Base-by-base conservation (phyloP, 768 basidiomycete genomes). In the Hericium coralloides region DNA sequence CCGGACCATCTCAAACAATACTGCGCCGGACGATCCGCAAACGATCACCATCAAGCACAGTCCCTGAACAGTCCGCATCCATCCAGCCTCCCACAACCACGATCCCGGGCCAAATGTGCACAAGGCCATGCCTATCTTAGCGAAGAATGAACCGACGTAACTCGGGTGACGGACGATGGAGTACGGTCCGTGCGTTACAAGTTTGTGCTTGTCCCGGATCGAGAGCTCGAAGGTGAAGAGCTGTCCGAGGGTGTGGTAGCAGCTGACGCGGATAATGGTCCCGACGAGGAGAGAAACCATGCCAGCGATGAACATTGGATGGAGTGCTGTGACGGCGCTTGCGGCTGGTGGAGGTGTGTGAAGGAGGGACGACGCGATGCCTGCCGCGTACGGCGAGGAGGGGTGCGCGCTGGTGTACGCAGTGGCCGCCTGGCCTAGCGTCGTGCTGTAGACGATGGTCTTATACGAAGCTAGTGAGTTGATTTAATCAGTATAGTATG, bases 121-220 rank as follows among this genome's bases (percentile, higher is more conserved):
- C 37, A 62, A 51, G 7, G 58, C 22, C 23, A 53, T 60, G 45
- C 63, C 63, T 14, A 51, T 17, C 17, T 63, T 43, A 37, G 53
- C 59, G 20, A 63, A 62, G 36, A 64, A 51, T 6, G 56, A 38
- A 5, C 61, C 61, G 49, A 55, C 56, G 57, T 65, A 65, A 47
- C 58, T 58, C 22, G 65, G 65, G 38, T 66, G 65, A 23, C 65
- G 64, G 25, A 66, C 64, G 36, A 55, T 59, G 20, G 48, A 18
- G 31, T 66, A 66, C 9, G 65, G 65, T 14, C 62, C 65, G 15
- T 39, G 18, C 25, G 64, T 65, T 25, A 66, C 57, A 12, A 66
- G 62, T 36, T 53, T 55, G 38, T 66, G 65, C 17, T 55, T 47
- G 38, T 50, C 52, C 23, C 62, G 59, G 31, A 66, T 10, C 0